Evolutionary conservation across 495 filamentous ascomycete species (phyloP).

Genomic region (Daldinia childiae): DNA sequence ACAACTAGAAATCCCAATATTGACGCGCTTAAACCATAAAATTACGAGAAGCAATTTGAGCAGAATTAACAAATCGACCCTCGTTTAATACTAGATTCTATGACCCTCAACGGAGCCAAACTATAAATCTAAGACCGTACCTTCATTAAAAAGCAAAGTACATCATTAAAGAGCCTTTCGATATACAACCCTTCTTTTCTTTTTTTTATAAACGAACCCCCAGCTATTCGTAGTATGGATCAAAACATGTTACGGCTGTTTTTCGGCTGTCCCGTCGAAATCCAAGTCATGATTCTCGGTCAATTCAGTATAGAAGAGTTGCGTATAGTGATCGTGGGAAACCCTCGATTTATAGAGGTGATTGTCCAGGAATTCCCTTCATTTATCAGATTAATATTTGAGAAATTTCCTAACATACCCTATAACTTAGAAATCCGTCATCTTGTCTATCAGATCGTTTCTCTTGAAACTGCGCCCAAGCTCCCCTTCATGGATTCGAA

Average conservation of each 20-base stretch:
- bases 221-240: not conserved
- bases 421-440: slow-evolving; percentile 6
- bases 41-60: no score
- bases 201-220: not conserved
- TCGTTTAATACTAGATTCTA: no score
- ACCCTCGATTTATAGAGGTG: not conserved
- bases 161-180: no score
- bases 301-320: not conserved
- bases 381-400: not conserved
- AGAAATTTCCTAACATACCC: not conserved
- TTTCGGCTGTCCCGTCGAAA: not conserved
- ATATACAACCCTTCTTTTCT: not conserved
- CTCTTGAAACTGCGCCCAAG: not conserved
- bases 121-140: no score
- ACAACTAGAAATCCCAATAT: no score
- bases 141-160: no score
- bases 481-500: not conserved
- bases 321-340: not conserved
- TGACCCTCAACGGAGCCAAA: no score
- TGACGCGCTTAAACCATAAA: no score
- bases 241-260: not conserved
- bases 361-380: not conserved
- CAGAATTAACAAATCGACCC: no score
- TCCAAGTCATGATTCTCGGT: not conserved
- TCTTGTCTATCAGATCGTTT: not conserved